Evolutionary conservation across 495 filamentous ascomycete species (phyloP).

Genomic region (Neurospora sp.): DNA sequence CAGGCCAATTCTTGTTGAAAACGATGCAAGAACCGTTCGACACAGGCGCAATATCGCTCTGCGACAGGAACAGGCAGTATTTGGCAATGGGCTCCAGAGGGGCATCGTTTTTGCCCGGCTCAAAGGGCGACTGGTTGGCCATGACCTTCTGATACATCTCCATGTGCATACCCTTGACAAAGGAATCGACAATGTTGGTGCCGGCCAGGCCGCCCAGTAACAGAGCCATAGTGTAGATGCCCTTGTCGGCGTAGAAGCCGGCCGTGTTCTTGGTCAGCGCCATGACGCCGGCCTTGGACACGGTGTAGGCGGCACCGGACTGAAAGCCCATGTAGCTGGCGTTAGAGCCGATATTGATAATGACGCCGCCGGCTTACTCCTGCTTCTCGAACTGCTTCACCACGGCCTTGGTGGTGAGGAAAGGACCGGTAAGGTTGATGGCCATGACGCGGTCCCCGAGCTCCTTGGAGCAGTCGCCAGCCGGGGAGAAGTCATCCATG

Average conservation of each 20-base stretch:
- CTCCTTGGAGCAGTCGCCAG: conserved; percentile 38
- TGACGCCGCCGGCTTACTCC: conserved; percentile 23
- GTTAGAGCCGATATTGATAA: conserved; percentile 42
- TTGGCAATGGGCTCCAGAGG: conserved; percentile 27
- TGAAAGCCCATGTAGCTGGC: conserved; percentile 21
- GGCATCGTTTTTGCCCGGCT: conserved; percentile 11
- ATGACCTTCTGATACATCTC: conserved; percentile 29
- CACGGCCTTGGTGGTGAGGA: conserved; percentile 42
- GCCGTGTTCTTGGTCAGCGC: conserved; percentile 57
- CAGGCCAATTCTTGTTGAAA: conserved; percentile 32
- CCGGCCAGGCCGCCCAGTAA: conserved; percentile 47
- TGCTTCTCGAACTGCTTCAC: conserved; percentile 36
- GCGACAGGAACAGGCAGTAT: conserved; percentile 32
- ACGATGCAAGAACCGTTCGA: conserved; percentile 28
- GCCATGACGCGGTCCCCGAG: conserved; percentile 49
- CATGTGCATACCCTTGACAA: conserved; percentile 33
- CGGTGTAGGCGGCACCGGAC: conserved; percentile 46
- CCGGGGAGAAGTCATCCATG: conserved; percentile 45
- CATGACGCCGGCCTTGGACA: conserved; percentile 43
- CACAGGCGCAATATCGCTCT: conserved; percentile 23
- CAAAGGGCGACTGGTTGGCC: conserved; percentile 14
- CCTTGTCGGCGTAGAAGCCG: conserved; percentile 45
- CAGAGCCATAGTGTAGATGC: conserved; percentile 48
- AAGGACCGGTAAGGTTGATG: conserved; percentile 51
- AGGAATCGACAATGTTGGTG: conserved; percentile 45